Percentiles rank a stretch among this genome's conserved stretches.
These are phyloP conservation scores for Arabidopsis hybrid DNA, from an alignment of 441 rosid genomes.

Conservation along the genomic window DNA sequence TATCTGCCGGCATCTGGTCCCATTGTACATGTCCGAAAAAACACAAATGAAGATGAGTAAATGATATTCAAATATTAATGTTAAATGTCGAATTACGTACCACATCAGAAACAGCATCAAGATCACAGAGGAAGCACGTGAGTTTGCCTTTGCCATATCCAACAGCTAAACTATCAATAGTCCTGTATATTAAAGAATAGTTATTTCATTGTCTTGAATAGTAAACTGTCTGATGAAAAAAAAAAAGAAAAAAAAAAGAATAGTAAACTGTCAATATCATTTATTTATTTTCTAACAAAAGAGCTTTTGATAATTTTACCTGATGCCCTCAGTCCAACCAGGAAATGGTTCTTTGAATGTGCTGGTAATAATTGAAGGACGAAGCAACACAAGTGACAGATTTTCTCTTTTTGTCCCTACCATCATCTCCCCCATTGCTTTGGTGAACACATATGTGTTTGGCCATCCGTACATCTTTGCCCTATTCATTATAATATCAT, in stretches of 20 bases:
- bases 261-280: neutral
- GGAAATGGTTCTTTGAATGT: slow-evolving; percentile 46
- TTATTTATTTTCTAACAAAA: neutral
- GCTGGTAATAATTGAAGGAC: slow-evolving; percentile 44
- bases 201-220: neutral
- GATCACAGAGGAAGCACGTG: slow-evolving; percentile 70
- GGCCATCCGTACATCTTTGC: slow-evolving; percentile 50
- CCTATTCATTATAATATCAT: slow-evolving; percentile 14
- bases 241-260: no score
- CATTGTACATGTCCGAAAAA: neutral
- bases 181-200: slow-evolving; percentile 53
- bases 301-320: slow-evolving; percentile 19
- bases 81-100: slow-evolving; percentile 37
- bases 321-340: slow-evolving; percentile 50
- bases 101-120: slow-evolving; percentile 58
- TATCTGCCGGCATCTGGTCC: slow-evolving; percentile 70
- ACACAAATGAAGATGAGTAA: no score
- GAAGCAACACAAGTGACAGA: slow-evolving; percentile 33
- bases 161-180: slow-evolving; percentile 79
- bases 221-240: neutral
- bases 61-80: no score
- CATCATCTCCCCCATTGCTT: slow-evolving; percentile 49
- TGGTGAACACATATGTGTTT: slow-evolving; percentile 48
- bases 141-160: slow-evolving; percentile 84
- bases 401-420: slow-evolving; percentile 25